phyloP scores from a whole-genome alignment of 768 basidiomycete genomes.

The Mycena albidolilacea region DNA sequence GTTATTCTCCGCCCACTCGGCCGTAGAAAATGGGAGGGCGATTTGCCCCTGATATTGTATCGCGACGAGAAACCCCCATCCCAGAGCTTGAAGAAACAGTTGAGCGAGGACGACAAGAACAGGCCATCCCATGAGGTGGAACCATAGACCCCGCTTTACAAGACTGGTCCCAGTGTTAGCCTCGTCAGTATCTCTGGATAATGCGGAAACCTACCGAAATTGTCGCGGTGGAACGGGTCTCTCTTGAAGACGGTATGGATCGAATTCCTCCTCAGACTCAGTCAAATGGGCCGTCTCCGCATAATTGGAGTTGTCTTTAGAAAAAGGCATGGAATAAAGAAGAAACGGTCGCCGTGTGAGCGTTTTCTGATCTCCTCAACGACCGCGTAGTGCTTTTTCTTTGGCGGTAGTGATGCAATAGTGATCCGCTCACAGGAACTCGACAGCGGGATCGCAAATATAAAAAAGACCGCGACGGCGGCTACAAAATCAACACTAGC shows the following conservation, averaged over 20 bases:
- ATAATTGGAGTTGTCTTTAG: no score
- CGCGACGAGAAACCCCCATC: conserved; percentile 23
- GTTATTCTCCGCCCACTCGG: conserved; percentile 5
- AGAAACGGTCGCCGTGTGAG: no score
- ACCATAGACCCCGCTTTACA: neutral
- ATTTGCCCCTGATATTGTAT: neutral
- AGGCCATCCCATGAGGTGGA: conserved; percentile 26
- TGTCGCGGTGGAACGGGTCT: conserved; percentile 11
- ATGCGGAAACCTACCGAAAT: conserved; percentile 1
- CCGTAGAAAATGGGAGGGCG: conserved; percentile 15
- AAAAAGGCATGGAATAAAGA: no score
- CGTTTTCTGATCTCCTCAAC: no score
- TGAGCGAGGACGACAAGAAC: conserved; percentile 24
- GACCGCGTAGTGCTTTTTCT: no score
- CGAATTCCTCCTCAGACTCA: neutral
- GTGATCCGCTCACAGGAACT: no score
- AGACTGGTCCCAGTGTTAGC: conserved; percentile 3
- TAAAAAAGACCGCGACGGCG: no score
- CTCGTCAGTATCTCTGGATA: neutral
- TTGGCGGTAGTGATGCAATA: no score
- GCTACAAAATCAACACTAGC: no score
- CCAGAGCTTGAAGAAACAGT: conserved; percentile 14
- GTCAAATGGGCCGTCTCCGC: no score
- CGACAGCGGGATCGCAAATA: no score
- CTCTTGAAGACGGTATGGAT: conserved; percentile 16